Conservation (phyloP, 441 rosid species). For the Kokia cookei region DNA sequence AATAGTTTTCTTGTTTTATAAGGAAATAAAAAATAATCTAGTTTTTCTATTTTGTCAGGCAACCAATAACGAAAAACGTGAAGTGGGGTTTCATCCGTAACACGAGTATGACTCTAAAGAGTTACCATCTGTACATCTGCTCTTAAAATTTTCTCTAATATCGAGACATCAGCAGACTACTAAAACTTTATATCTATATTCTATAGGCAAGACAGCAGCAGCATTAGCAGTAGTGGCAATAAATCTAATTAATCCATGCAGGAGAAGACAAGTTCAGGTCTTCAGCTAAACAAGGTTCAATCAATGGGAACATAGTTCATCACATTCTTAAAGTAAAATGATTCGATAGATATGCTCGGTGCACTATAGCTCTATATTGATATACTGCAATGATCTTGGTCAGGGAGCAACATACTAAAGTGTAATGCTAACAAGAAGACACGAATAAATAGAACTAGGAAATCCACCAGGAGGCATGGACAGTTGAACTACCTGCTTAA, state of each 20-base stretch:
- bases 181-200: background rate
- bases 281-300: background rate
- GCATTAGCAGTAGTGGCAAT: background rate
- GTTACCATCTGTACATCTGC: background rate
- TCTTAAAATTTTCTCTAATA: background rate
- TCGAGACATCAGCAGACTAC: background rate
- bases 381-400: background rate
- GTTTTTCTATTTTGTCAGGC: background rate
- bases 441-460: background rate
- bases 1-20: background rate
- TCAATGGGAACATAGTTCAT: background rate
- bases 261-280: background rate
- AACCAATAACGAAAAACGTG: background rate
- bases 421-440: background rate
- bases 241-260: background rate
- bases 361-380: background rate
- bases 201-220: background rate
- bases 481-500: slow-evolving; percentile 61
- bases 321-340: background rate
- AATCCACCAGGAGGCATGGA: background rate
- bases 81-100: background rate
- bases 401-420: background rate
- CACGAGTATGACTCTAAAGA: background rate
- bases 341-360: background rate
- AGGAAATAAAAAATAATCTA: background rate